Evolutionary conservation across 345 rosid genomes (phyloP).

Genomic region (Kernera saxatilis): DNA sequence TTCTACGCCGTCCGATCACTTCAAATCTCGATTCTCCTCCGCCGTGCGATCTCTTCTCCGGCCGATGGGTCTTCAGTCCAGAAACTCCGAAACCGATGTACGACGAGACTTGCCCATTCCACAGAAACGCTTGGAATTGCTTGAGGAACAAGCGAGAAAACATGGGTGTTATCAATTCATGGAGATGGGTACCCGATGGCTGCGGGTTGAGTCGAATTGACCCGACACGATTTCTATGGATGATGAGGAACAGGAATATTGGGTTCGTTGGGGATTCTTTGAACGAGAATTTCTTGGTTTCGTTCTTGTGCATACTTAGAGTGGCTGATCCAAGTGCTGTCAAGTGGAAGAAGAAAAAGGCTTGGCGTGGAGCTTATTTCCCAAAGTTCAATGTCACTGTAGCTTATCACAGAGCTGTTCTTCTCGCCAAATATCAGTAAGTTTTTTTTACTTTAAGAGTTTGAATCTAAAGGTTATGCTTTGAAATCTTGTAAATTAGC

Average conservation of each 20-base stretch:
- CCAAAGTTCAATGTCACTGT: conserved; percentile 82
- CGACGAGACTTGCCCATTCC: conserved; percentile 87
- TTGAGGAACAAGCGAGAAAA: conserved; percentile 56
- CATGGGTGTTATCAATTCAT: conserved; percentile 67
- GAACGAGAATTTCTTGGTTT: conserved; percentile 80
- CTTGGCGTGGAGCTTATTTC: conserved; percentile 95
- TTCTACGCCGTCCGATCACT: conserved; percentile 31
- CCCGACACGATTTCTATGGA: conserved; percentile 48
- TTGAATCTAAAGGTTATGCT: background rate
- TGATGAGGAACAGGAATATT: conserved; percentile 68
- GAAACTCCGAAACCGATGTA: conserved; percentile 39
- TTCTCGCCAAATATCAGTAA: conserved; percentile 76
- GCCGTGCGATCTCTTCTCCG: conserved; percentile 68
- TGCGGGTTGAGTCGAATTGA: conserved; percentile 59
- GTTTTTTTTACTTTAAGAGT: conserved; percentile 4
- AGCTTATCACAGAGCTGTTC: conserved; percentile 88
- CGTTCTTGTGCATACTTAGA: conserved; percentile 76
- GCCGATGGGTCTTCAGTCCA: conserved; percentile 58
- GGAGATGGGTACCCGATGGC: conserved; percentile 72
- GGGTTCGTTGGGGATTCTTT: conserved; percentile 92
- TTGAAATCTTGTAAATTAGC: background rate
- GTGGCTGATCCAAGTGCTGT: conserved; percentile 59
- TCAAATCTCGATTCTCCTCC: conserved; percentile 17
- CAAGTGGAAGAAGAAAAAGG: conserved; percentile 89
- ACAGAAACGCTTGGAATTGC: conserved; percentile 93